Percentiles rank a stretch among this genome's conserved stretches.
phyloP scores from a whole-genome alignment of 306 rosid species.

The Senna tora region DNA sequence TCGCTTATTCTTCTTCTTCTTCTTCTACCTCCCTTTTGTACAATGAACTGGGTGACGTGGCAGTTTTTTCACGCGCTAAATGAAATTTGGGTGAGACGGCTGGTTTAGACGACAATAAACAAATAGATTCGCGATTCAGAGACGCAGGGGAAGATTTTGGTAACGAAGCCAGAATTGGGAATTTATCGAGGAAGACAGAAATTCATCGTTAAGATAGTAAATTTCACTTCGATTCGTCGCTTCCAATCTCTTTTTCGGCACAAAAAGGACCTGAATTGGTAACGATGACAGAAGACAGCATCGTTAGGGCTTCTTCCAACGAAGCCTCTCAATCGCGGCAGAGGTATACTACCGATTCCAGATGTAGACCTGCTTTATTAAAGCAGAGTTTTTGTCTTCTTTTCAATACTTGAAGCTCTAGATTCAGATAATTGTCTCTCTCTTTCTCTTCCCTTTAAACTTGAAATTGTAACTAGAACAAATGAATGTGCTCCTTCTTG shows the following conservation, averaged over 20 bases:
- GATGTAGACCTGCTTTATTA: background rate
- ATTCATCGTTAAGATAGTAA: background rate
- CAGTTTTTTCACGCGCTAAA: background rate
- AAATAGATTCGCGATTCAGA: background rate
- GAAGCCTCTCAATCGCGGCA: conserved; percentile 75
- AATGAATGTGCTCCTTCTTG: background rate
- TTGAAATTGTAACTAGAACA: background rate
- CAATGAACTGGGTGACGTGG: background rate
- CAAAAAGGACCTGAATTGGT: background rate
- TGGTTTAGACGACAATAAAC: background rate
- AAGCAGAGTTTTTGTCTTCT: background rate
- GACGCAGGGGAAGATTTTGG: background rate
- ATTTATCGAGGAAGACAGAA: background rate
- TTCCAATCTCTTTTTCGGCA: background rate
- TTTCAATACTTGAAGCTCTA: background rate
- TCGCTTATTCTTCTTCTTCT: background rate
- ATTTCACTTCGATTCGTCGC: conserved; percentile 19
- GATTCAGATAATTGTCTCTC: background rate
- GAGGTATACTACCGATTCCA: conserved; percentile 51
- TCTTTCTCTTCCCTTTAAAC: background rate
- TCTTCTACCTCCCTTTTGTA: background rate
- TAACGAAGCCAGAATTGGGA: conserved; percentile 16
- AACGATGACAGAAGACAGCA: conserved; percentile 61
- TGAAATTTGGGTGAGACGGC: background rate
- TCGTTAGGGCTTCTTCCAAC: conserved; percentile 63